Conservation (phyloP, 352 stramenopile genomes). For the Globisporangium iwayamae region DNA sequence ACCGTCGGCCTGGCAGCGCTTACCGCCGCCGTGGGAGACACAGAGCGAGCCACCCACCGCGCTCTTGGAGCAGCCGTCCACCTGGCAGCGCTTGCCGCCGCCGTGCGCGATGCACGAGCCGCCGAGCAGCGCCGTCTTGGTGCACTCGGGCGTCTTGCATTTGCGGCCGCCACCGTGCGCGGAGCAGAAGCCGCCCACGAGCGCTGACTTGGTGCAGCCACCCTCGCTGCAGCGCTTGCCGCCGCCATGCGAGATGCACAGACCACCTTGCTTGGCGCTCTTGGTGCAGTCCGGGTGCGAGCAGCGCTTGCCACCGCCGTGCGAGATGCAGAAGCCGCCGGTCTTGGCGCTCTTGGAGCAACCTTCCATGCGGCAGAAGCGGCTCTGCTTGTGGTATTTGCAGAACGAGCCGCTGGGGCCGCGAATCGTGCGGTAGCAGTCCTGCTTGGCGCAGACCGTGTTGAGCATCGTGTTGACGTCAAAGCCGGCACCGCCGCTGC, state of each 20-base stretch:
- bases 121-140: conserved; percentile 73
- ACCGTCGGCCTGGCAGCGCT: conserved; percentile 67
- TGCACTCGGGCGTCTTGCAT: conserved; percentile 68
- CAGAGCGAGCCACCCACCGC: conserved; percentile 61
- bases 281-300: conserved; percentile 75
- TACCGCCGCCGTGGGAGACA: conserved; percentile 69
- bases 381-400: conserved; percentile 85
- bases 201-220: conserved; percentile 75
- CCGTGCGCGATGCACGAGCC: conserved; percentile 81
- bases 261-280: conserved; percentile 76
- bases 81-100: conserved; percentile 74
- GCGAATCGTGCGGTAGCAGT: conserved; percentile 77
- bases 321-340: conserved; percentile 69
- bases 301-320: conserved; percentile 70
- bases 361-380: conserved; percentile 64
- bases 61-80: conserved; percentile 62
- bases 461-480: conserved; percentile 72
- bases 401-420: conserved; percentile 65
- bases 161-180: conserved; percentile 74
- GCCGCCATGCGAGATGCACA: conserved; percentile 82
- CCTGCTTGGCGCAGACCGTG: conserved; percentile 70
- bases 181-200: conserved; percentile 82
- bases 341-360: conserved; percentile 81
- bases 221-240: conserved; percentile 73
- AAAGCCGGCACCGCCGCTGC: conserved; percentile 26